A percentile compares a stretch with the other conserved stretches of the same genome.
Conservation (phyloP, 805 yeast species). For the Zygoascus flipseniorum region DNA sequence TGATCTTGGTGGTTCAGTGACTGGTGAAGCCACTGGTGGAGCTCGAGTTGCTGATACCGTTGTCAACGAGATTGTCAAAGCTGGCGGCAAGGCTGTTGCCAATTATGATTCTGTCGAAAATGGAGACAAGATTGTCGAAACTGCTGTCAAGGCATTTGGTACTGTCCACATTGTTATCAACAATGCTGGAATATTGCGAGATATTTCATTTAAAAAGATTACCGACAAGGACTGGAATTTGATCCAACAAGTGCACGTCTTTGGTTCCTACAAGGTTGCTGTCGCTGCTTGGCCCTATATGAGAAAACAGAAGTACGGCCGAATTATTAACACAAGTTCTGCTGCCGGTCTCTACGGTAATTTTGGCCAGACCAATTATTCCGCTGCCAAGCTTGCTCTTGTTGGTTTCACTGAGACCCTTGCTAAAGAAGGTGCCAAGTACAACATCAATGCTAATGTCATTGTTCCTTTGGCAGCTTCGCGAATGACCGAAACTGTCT, state of each 20-base stretch:
- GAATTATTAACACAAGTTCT: constrained; percentile 88
- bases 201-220: constrained; percentile 82
- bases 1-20: constrained; percentile 79
- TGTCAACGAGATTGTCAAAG: constrained; percentile 67
- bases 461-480: constrained; percentile 95
- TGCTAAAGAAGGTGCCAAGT: constrained; percentile 85
- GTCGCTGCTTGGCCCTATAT: constrained; percentile 90
- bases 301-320: constrained; percentile 76
- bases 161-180: constrained; percentile 82
- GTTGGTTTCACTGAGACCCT: constrained; percentile 90
- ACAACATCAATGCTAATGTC: constrained; percentile 75
- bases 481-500: constrained; percentile 86
- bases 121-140: constrained; percentile 76
- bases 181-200: constrained; percentile 93
- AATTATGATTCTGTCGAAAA: constrained; percentile 85
- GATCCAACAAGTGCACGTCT: constrained; percentile 80
- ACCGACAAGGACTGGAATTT: constrained; percentile 66
- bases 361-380: constrained; percentile 93
- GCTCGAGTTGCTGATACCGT: constrained; percentile 72
- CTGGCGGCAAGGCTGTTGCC: constrained; percentile 85
- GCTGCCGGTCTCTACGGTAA: constrained; percentile 97
- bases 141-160: constrained; percentile 82
- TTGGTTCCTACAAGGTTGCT: constrained; percentile 79
- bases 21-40: constrained; percentile 53
- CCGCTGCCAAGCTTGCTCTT: constrained; percentile 85